These are phyloP conservation scores for Conoideocrella luteorostrata DNA, from an alignment of 2,329 filamentous ascomycete species.

Conservation along the genomic window DNA sequence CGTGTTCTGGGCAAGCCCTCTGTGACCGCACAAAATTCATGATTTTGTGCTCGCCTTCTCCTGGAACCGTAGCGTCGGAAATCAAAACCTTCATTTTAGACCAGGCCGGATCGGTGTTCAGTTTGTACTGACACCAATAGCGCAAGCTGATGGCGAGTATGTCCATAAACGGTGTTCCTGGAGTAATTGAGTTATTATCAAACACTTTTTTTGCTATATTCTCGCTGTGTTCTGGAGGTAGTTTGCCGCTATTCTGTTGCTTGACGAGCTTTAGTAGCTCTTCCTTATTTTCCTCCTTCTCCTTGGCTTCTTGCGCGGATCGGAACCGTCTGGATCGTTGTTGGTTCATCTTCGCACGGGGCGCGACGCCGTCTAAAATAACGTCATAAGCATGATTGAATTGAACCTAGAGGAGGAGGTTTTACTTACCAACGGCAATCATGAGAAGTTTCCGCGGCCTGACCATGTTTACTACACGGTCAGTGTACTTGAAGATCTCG, in stretches of 20 bases:
- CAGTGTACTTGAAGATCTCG: constrained; percentile 97
- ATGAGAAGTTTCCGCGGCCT: constrained; percentile 91
- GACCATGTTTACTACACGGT: constrained; percentile 97
- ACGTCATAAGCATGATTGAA: constrained; percentile 18
- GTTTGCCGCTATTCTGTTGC: constrained; percentile 63
- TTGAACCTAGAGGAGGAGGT: neutral
- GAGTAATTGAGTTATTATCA: constrained; percentile 82
- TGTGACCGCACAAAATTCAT: constrained; percentile 98
- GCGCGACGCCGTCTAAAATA: constrained; percentile 78
- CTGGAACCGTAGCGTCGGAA: constrained; percentile 93
- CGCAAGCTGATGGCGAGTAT: constrained; percentile 82
- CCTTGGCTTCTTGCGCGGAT: constrained; percentile 85
- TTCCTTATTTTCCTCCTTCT: constrained; percentile 87
- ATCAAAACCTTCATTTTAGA: constrained; percentile 95
- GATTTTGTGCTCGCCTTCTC: constrained; percentile 98
- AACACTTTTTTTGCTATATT: constrained; percentile 79
- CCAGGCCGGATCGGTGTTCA: constrained; percentile 95
- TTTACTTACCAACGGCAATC: constrained; percentile 80
- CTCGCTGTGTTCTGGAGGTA: constrained; percentile 55
- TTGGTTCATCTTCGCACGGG: constrained; percentile 99
- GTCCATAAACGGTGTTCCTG: constrained; percentile 98
- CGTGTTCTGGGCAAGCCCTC: constrained; percentile 79
- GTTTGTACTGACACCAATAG: constrained; percentile 97
- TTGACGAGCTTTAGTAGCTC: constrained; percentile 81
- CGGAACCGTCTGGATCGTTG: constrained; percentile 94